phyloP scores from a whole-genome alignment of 75 land plant species.

The Cupressus sempervirens region DNA sequence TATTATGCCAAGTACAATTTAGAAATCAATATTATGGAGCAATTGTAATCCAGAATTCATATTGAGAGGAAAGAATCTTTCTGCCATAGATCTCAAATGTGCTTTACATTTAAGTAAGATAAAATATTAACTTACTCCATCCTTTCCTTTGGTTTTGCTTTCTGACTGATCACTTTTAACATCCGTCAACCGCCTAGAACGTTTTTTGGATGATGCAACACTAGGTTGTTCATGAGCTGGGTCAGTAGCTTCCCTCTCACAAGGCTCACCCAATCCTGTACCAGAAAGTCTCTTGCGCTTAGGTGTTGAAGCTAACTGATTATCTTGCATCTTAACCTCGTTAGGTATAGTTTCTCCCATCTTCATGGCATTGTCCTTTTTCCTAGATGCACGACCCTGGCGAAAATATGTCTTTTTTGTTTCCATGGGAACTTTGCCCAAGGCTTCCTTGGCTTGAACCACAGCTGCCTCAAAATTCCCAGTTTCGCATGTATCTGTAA shows the following conservation, averaged over 20 bases:
- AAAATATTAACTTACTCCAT: conserved; percentile 58
- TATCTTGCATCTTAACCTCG: not conserved
- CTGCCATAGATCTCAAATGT: not conserved
- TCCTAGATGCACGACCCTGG: conserved; percentile 11
- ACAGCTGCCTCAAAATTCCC: conserved; percentile 10
- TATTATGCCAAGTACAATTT: not conserved
- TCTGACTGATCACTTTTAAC: conserved; percentile 10
- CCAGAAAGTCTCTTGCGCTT: conserved; percentile 40
- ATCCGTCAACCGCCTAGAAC: conserved; percentile 16
- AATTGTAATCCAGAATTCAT: not conserved
- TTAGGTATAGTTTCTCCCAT: not conserved
- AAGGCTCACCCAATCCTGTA: conserved; percentile 16
- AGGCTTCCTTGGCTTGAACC: conserved; percentile 12
- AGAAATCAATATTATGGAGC: not conserved
- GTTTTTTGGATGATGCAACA: conserved; percentile 21
- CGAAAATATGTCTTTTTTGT: conserved; percentile 8
- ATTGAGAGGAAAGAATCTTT: not conserved
- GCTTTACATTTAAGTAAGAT: not conserved
- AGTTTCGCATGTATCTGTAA: conserved; percentile 10
- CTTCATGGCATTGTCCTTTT: not conserved
- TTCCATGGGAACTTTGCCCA: conserved; percentile 7
- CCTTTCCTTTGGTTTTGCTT: conserved; percentile 57
- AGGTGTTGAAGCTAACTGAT: conserved; percentile 22
- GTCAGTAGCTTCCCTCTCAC: conserved; percentile 20
- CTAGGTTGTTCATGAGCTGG: conserved; percentile 23